Percentiles rank a stretch among this genome's conserved stretches.
These are phyloP conservation scores for Miscanthus lutarioriparius DNA, from an alignment of 176 grass and related monocot genomes.

Conservation along the genomic window DNA sequence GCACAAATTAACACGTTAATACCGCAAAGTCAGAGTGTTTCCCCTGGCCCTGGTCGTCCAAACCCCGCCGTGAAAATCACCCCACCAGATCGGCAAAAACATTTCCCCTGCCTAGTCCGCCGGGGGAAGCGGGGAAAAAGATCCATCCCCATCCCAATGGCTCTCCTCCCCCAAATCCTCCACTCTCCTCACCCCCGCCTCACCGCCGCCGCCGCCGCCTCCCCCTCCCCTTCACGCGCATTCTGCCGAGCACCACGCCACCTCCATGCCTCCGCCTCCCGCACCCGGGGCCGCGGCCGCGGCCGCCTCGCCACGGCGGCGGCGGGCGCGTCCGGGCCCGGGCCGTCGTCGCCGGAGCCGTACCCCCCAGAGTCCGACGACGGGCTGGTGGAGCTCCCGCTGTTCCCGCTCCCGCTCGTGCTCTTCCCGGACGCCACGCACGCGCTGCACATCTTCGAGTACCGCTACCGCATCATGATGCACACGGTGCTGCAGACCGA, in stretches of 20 bases:
- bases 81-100: slow-evolving; percentile 13
- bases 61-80: slow-evolving; percentile 32
- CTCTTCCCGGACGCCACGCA: slow-evolving; percentile 85
- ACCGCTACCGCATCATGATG: slow-evolving; percentile 99
- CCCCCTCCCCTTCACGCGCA: slow-evolving; percentile 34
- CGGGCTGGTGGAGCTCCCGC: slow-evolving; percentile 82
- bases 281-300: neutral
- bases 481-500: slow-evolving; percentile 89
- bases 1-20: too few species aligned
- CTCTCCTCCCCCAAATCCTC: slow-evolving; percentile 70
- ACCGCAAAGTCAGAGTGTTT: neutral
- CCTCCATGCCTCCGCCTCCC: slow-evolving; percentile 22
- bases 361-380: slow-evolving; percentile 32
- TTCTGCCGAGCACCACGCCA: slow-evolving; percentile 43
- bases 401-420: slow-evolving; percentile 91
- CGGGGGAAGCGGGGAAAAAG: slow-evolving; percentile 11
- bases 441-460: slow-evolving; percentile 98
- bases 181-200: slow-evolving; percentile 46
- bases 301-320: slow-evolving; percentile 18
- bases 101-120: slow-evolving; percentile 30
- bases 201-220: neutral
- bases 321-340: slow-evolving; percentile 28
- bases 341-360: slow-evolving; percentile 24
- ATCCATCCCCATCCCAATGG: slow-evolving; percentile 41
- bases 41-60: neutral